phyloP scores from a whole-genome alignment of 2,329 filamentous ascomycete species.

The Purpureocillium takamizusanense region DNA sequence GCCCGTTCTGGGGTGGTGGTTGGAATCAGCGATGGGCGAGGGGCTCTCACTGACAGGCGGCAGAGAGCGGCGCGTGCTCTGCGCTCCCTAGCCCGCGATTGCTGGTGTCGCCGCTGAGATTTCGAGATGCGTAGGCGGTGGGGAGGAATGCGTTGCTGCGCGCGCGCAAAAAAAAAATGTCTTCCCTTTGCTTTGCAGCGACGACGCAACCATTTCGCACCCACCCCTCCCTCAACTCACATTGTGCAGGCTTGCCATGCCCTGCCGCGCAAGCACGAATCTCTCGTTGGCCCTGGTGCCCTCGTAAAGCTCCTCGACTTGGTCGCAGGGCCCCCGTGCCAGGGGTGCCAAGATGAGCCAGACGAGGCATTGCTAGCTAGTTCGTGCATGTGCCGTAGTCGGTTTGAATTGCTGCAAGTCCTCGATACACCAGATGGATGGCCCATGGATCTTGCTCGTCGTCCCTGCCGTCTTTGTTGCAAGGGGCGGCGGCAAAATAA shows the following conservation, averaged over 20 bases:
- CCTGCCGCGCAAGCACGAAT: too few relatives aligned
- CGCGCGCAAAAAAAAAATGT: slow-evolving; percentile 1
- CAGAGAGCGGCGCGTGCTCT: slow-evolving; percentile 1
- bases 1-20: not conserved
- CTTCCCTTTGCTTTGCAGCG: slow-evolving; percentile 1
- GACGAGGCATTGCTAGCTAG: not conserved
- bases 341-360: slow-evolving; percentile 1
- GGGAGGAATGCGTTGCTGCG: slow-evolving; percentile 1
- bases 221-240: too few relatives aligned
- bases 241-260: too few relatives aligned
- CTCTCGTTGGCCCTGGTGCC: too few relatives aligned
- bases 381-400: not conserved
- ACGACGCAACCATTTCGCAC: too few relatives aligned
- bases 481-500: too few relatives aligned
- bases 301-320: too few relatives aligned
- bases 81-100: not conserved
- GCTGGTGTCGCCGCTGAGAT: too few relatives aligned
- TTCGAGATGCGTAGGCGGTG: not conserved
- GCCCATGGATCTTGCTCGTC: too few relatives aligned
- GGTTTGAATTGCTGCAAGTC: not conserved
- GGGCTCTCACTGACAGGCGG: slow-evolving; percentile 1
- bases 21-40: not conserved
- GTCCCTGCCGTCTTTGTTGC: too few relatives aligned
- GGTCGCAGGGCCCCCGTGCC: not conserved
- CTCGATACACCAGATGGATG: too few relatives aligned